Conservation (phyloP, 2,329 filamentous ascomycete genomes). For the Gnomoniopsis sp. region DNA sequence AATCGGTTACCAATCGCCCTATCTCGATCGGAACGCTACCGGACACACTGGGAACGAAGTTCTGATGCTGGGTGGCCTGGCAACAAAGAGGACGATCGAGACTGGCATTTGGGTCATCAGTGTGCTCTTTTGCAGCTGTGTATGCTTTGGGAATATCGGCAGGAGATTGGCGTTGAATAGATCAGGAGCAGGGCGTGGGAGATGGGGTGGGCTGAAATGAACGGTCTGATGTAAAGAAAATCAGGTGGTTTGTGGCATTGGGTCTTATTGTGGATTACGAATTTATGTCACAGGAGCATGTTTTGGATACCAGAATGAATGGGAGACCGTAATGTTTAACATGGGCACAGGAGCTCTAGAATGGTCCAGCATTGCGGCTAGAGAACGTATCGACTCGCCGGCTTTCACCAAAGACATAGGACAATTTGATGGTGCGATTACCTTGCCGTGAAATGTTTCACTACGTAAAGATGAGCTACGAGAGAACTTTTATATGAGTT, state of each 20-base stretch:
- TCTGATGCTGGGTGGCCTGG: constrained; percentile 50
- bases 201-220: constrained; percentile 43
- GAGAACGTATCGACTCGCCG: too few species aligned
- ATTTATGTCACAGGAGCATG: background rate
- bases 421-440: too few species aligned
- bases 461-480: too few species aligned
- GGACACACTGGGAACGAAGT: constrained; percentile 20
- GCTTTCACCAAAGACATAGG: too few species aligned
- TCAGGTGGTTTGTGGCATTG: background rate
- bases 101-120: constrained; percentile 86
- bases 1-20: constrained; percentile 36
- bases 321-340: background rate
- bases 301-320: background rate
- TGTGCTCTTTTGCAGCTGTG: constrained; percentile 88
- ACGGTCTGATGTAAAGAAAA: background rate
- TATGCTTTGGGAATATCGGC: constrained; percentile 96
- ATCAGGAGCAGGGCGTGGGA: constrained; percentile 37
- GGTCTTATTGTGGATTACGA: background rate
- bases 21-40: constrained; percentile 24
- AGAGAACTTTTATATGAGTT: too few species aligned
- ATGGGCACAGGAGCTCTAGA: background rate
- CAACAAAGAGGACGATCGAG: constrained; percentile 62
- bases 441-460: too few species aligned
- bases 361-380: too few species aligned
- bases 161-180: constrained; percentile 64